Conservation (phyloP, 176 grass and related monocot genomes). For the Bolboschoenus planiculmis region DNA sequence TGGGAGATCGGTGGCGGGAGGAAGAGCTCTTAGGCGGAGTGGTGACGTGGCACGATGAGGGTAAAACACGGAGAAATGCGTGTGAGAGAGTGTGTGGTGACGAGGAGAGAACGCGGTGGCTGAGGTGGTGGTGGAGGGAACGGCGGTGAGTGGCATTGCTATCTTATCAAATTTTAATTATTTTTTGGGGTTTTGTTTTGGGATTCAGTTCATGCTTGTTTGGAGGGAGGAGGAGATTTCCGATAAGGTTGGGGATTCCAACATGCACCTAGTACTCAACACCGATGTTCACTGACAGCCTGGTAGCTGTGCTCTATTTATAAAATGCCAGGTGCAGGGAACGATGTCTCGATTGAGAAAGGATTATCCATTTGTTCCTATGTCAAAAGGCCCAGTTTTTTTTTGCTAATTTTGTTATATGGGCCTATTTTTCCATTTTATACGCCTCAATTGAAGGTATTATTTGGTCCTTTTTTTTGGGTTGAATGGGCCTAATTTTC, state of each 20-base stretch:
- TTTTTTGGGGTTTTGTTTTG: constrained; percentile 1
- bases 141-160: constrained; percentile 54
- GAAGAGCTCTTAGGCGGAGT: constrained; percentile 30
- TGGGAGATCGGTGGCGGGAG: constrained; percentile 29
- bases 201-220: constrained; percentile 25
- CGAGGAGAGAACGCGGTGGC: constrained; percentile 31
- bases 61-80: neutral
- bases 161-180: neutral
- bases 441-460: neutral
- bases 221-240: constrained; percentile 36
- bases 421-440: neutral
- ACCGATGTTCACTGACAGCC: neutral
- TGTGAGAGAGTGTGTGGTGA: neutral
- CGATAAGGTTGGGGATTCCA: constrained; percentile 37
- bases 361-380: neutral
- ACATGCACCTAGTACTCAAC: neutral
- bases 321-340: neutral
- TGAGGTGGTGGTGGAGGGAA: constrained; percentile 54
- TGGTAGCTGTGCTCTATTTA: too few species aligned
- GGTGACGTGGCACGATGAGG: neutral
- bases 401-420: neutral
- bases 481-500: neutral
- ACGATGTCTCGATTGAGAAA: neutral
- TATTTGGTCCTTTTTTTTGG: neutral
- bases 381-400: neutral